Evolutionary conservation across 2,329 filamentous ascomycete genomes (phyloP), one percentile per base, ranked within the genome.

Genomic region (Chaetothyriales sp.): DNA sequence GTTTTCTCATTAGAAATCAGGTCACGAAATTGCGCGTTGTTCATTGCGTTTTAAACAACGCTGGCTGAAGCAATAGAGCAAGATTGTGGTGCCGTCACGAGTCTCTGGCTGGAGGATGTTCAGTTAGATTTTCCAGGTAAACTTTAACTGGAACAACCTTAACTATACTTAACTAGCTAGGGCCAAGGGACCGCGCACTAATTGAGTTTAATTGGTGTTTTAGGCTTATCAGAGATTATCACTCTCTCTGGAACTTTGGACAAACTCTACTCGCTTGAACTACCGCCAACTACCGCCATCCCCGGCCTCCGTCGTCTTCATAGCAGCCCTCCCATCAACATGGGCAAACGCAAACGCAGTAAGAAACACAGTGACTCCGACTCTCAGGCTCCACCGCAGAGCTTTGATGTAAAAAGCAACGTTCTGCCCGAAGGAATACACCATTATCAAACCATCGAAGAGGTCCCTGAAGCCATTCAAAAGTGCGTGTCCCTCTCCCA

Each of bases 1-100:
- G 48, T 48, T 26, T 28, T 32, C 9, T 45, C 49, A 22, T 18
- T 49, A 57, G 78, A 72, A 19, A 95, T 68, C 5, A 96, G 76
- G 57, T 84, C 83, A 50, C 92, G 83, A 63, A 98, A 98, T 62
- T 95, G 86, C 44, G 88, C 80, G 73, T 96, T 96, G 66, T 96
- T 94, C 92, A 98, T 96, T 53, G 22, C 26, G 49, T 3, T 26
- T 5, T 39, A 39, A 39, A 39, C 9, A 12, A 39, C 10, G 8
- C 4, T 32, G 10, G 32, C 32, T 39, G 32, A 12, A 39, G 12
- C 32, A 39, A 12, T 15, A 39, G 28, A 32, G 7, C 9, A 39
- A 15, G 32, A 39, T 39, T 39, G n/a, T n/a, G n/a, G n/a, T n/a
- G n/a, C n/a, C n/a, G n/a, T n/a, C n/a, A n/a, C n/a, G n/a, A n/a